These are phyloP conservation scores for Dissophora globulifera DNA, from an alignment of 192 early-diverging fungal genomes.

Conservation along the genomic window DNA sequence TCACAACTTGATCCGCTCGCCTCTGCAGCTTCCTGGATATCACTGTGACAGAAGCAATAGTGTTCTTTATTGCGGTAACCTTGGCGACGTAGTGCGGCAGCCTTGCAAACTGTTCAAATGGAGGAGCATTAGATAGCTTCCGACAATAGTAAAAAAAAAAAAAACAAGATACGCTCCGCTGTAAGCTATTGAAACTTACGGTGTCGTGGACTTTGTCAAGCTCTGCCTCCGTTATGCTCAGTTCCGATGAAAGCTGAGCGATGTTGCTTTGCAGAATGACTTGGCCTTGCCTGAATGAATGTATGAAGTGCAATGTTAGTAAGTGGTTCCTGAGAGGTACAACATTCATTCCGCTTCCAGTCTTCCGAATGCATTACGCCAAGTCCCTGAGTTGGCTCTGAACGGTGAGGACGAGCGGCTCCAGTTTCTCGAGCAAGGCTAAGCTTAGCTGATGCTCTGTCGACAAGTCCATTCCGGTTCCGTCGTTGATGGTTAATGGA, in stretches of 20 bases:
- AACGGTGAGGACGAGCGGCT: constrained; percentile 26
- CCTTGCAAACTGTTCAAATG: constrained; percentile 27
- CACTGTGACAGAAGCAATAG: constrained; percentile 14
- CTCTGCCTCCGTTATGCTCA: constrained; percentile 24
- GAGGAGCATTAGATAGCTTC: too few species aligned
- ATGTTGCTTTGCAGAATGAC: constrained; percentile 29
- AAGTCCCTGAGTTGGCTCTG: constrained; percentile 40
- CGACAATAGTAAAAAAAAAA: too few species aligned
- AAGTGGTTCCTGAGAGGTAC: constrained; percentile 1
- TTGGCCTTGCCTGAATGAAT: constrained; percentile 26
- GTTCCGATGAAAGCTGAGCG: constrained; percentile 23
- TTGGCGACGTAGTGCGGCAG: constrained; percentile 48
- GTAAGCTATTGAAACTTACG: constrained; percentile 5
- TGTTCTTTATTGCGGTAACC: constrained; percentile 40
- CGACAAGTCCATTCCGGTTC: constrained; percentile 4
- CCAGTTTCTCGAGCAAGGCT: constrained; percentile 35
- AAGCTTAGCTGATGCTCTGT: constrained; percentile 24
- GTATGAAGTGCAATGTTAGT: neutral
- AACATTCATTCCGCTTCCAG: too few species aligned
- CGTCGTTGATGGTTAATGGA: neutral
- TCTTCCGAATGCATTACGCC: constrained; percentile 19
- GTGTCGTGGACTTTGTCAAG: constrained; percentile 44
- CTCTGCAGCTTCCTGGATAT: constrained; percentile 35
- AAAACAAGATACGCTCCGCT: too few species aligned
- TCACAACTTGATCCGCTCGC: constrained; percentile 27